Evolutionary conservation across 352 stramenopile genomes (phyloP).

Genomic region (Pythium monospermum): DNA sequence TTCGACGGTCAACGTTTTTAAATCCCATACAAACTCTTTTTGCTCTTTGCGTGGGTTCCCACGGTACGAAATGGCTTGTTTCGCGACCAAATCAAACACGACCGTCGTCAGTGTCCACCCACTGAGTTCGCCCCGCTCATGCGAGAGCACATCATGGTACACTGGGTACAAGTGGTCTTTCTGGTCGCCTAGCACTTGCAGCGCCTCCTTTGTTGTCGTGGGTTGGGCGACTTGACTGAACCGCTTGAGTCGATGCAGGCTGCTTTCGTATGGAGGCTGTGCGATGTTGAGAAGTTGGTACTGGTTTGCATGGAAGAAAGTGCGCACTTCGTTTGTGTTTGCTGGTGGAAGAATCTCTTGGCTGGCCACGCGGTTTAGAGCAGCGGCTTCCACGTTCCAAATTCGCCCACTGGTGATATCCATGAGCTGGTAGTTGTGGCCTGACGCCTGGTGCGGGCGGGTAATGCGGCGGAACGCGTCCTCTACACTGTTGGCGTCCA

Average conservation of each 20-base stretch:
- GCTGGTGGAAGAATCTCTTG: slow-evolving; percentile 28
- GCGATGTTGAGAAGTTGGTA: slow-evolving; percentile 59
- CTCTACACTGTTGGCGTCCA: slow-evolving; percentile 31
- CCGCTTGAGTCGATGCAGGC: slow-evolving; percentile 51
- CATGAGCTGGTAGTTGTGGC: slow-evolving; percentile 81
- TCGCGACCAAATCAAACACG: slow-evolving; percentile 48
- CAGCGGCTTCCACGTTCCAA: slow-evolving; percentile 69
- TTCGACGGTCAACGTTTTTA: slow-evolving; percentile 34
- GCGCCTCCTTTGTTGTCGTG: slow-evolving; percentile 33
- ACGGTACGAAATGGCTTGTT: slow-evolving; percentile 40
- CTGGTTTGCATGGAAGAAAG: slow-evolving; percentile 73
- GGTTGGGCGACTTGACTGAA: slow-evolving; percentile 47
- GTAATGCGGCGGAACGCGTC: slow-evolving; percentile 58
- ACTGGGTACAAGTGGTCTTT: slow-evolving; percentile 49
- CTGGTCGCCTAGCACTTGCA: slow-evolving; percentile 65
- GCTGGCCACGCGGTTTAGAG: slow-evolving; percentile 44
- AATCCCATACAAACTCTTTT: slow-evolving; percentile 41
- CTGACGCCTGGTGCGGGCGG: slow-evolving; percentile 40
- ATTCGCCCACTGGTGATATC: slow-evolving; percentile 35
- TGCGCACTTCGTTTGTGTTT: slow-evolving; percentile 17
- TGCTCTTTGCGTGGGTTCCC: slow-evolving; percentile 34
- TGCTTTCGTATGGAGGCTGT: slow-evolving; percentile 64
- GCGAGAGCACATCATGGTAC: slow-evolving; percentile 60
- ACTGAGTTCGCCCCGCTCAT: slow-evolving; percentile 51
- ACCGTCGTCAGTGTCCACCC: slow-evolving; percentile 69